phyloP scores from a whole-genome alignment of 768 basidiomycete genomes.

The Antrodiella citrinella region DNA sequence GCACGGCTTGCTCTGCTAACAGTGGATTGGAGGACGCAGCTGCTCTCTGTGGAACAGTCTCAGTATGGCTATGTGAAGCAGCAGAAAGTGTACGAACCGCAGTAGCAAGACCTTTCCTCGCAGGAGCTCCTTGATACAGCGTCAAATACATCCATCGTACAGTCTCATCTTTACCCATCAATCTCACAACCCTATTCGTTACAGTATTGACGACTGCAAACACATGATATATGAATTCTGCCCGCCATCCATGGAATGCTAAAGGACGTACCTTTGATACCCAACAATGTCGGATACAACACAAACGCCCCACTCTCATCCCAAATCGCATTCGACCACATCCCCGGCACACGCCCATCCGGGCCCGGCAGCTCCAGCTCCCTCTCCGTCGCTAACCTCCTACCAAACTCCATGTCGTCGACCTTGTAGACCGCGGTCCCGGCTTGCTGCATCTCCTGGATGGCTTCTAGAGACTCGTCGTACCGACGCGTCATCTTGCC shows the following conservation, averaged over 20 bases:
- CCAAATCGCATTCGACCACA: constrained; percentile 91
- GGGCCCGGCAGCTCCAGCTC: constrained; percentile 81
- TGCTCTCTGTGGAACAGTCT: constrained; percentile 55
- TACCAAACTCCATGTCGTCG: constrained; percentile 99
- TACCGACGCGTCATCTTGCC: constrained; percentile 91
- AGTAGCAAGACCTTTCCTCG: constrained; percentile 80
- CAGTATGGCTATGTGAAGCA: constrained; percentile 1
- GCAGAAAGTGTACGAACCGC: constrained; percentile 39
- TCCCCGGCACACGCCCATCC: constrained; percentile 62
- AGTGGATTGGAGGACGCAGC: constrained; percentile 94
- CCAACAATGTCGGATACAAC: constrained; percentile 87
- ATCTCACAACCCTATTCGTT: constrained; percentile 82
- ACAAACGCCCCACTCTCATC: constrained; percentile 96
- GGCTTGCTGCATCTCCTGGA: constrained; percentile 98
- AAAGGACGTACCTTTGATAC: constrained; percentile 74
- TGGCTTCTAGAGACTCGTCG: constrained; percentile 87
- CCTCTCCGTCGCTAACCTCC: constrained; percentile 85
- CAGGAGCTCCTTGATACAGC: constrained; percentile 90
- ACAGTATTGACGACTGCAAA: constrained; percentile 82
- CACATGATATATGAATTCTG: background rate
- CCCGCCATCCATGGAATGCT: background rate
- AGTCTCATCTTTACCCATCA: constrained; percentile 91
- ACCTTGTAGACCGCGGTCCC: constrained; percentile 87
- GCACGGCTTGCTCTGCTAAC: constrained; percentile 70
- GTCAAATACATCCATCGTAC: constrained; percentile 83